These are phyloP conservation scores for Stentor roeselii DNA, from an alignment of 73 alveolate species.

Conservation along the genomic window DNA sequence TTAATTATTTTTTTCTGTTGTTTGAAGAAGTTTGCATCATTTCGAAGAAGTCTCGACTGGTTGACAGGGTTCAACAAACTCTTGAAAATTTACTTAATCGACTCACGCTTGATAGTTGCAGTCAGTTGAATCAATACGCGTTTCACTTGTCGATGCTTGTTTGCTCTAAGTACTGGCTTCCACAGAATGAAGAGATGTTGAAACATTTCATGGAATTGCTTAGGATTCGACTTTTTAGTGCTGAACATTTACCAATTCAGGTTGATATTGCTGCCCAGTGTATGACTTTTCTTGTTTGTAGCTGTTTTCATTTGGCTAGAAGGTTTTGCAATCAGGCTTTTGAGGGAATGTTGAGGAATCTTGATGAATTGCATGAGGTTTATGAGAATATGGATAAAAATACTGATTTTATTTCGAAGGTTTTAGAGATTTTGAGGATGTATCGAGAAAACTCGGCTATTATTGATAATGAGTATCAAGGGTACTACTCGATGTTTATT, in stretches of 20 bases:
- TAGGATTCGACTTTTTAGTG: neutral
- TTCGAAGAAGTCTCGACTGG: neutral
- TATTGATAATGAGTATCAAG: neutral
- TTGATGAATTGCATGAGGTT: neutral
- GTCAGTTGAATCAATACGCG: neutral
- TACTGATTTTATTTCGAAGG: neutral
- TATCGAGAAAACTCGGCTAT: neutral
- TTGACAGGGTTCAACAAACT: constrained; percentile 7
- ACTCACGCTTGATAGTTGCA: neutral
- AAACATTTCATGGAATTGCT: neutral
- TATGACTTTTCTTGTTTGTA: neutral
- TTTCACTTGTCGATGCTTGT: neutral
- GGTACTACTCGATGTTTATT: neutral
- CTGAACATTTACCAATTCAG: neutral
- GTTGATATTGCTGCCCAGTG: neutral
- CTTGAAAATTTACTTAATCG: neutral
- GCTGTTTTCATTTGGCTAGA: neutral
- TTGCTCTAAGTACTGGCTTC: constrained; percentile 18
- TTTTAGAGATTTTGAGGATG: too few species aligned
- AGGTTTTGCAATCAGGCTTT: neutral
- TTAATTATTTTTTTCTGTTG: constrained; percentile 3
- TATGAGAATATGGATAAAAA: neutral
- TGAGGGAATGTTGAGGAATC: neutral
- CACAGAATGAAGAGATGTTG: neutral
- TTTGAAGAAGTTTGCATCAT: constrained; percentile 9